Conservation (phyloP, 2,329 filamentous ascomycete species). For the Trichoderma koningii region DNA sequence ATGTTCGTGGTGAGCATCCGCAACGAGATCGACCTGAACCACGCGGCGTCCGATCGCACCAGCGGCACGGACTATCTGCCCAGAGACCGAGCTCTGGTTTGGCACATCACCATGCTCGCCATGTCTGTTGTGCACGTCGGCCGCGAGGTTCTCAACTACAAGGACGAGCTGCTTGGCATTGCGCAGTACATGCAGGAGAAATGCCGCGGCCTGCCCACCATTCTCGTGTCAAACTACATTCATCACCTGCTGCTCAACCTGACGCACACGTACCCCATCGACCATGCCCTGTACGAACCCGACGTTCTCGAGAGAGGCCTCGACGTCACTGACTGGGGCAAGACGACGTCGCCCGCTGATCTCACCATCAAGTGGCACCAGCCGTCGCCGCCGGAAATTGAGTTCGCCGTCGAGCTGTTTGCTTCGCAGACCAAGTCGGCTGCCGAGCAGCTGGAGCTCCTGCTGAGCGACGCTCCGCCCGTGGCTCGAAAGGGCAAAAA, state of each 20-base stretch:
- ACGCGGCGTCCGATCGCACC: slow-evolving; percentile 90
- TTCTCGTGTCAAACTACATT: slow-evolving; percentile 96
- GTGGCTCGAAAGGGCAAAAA: slow-evolving; percentile 92
- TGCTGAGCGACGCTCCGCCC: slow-evolving; percentile 79
- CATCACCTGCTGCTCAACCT: slow-evolving; percentile 94
- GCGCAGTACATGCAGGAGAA: slow-evolving; percentile 95
- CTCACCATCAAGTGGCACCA: slow-evolving; percentile 91
- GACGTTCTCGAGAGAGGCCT: slow-evolving; percentile 70
- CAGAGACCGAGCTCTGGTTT: slow-evolving; percentile 87
- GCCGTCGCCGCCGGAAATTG: slow-evolving; percentile 74
- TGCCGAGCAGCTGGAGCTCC: slow-evolving; percentile 69
- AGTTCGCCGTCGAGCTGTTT: slow-evolving; percentile 88
- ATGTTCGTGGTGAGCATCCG: slow-evolving; percentile 90
- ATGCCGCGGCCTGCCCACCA: slow-evolving; percentile 89
- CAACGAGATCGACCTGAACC: slow-evolving; percentile 95
- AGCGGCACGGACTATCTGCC: slow-evolving; percentile 92
- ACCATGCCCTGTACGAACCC: slow-evolving; percentile 86
- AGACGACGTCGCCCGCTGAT: slow-evolving; percentile 69
- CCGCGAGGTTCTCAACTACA: slow-evolving; percentile 83
- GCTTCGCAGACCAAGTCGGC: slow-evolving; percentile 79
- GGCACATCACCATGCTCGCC: slow-evolving; percentile 95
- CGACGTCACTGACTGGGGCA: slow-evolving; percentile 81
- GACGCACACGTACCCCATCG: slow-evolving; percentile 90
- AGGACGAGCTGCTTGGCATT: slow-evolving; percentile 85
- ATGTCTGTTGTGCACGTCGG: slow-evolving; percentile 99